Base-by-base conservation (phyloP, 768 basidiomycete species). In the Kwoniella sp. region DNA sequence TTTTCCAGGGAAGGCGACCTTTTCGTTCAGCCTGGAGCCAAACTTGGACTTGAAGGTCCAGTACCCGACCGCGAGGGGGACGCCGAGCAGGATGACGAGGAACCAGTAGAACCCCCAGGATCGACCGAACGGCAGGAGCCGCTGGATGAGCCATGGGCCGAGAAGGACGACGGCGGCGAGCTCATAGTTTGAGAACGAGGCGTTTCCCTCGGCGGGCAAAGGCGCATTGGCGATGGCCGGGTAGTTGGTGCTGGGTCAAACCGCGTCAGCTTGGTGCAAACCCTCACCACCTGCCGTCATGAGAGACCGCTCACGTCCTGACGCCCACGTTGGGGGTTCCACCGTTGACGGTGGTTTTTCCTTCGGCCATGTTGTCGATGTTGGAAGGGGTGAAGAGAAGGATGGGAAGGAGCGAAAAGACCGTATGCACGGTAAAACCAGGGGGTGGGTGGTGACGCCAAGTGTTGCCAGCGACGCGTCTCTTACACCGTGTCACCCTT, bases 11-110 rank as follows among this genome's bases (percentile, higher is more conserved):
- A 96, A 77, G 23, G 76, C 69, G 65, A 91, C 84, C 78, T 91
- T 90, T 59, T 88, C 84, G 76, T 92, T 89, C 27, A 74, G 56
- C 66, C 89, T 80, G 9, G 78, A 67, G 25, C 92, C 91, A 61
- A 87, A 87, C 64, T 79, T 82, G 70, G 87, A 89, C 77, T 87
- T 84, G 63, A 91, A 55, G 0, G 83, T 80, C 95, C 95, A 99
- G 79, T 99, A 99, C 0, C 78, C 84, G 33, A 95, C 69, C 6
- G 88, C 81, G 42, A 85, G 79, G 14, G 91, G 95, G 0, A 86
- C 39, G 29, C 86, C 88, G 32, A 84, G 80, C 44, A 96, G 39
- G 46, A 86, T 53, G 50, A 88, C 76, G 33, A 96, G 77, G 78
- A 93, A 85, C 49, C 87, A 67, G 72, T 95, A 91, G 34, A 86